These are phyloP conservation scores for Claviceps purpurea DNA, from an alignment of 2,329 filamentous ascomycete genomes.

Conservation along the genomic window DNA sequence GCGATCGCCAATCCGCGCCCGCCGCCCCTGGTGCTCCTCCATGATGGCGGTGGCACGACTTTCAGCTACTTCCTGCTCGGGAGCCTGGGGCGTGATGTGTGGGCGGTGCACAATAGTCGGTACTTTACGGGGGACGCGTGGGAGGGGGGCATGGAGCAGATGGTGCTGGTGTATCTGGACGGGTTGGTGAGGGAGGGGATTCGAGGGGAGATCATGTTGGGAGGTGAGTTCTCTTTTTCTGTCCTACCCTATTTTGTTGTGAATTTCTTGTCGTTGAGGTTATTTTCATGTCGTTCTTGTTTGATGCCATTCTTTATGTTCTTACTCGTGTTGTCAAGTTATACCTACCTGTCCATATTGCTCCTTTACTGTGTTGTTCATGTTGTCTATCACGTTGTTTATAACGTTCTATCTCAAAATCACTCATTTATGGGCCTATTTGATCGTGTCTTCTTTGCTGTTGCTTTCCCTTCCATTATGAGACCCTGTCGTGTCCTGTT, in stretches of 20 bases:
- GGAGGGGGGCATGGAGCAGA: conserved; percentile 17
- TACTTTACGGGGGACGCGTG: conserved; percentile 13
- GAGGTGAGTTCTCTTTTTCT: conserved; percentile 8
- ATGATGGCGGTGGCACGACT: conserved; percentile 19
- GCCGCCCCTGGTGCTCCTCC: conserved; percentile 16
- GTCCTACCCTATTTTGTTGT: too few species aligned
- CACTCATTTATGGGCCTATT: not conserved
- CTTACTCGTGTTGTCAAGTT: too few species aligned
- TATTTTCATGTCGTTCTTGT: too few species aligned
- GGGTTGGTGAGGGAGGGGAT: conserved; percentile 13
- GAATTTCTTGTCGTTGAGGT: too few species aligned
- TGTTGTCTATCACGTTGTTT: too few species aligned
- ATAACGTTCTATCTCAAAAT: too few species aligned
- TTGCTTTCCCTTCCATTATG: not conserved
- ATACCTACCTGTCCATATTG: too few species aligned
- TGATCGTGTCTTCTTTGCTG: not conserved
- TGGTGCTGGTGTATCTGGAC: conserved; percentile 16
- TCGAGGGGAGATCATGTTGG: conserved; percentile 14
- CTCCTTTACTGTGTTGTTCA: too few species aligned
- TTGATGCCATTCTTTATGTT: too few species aligned
- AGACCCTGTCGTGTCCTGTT: not conserved
- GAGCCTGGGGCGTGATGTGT: conserved; percentile 16
- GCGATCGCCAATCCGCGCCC: conserved; percentile 5
- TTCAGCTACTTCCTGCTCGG: conserved; percentile 18
- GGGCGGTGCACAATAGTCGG: conserved; percentile 18